A percentile compares a stretch with the other conserved stretches of the same genome.
These are phyloP conservation scores for Cylindrotheca closterium DNA, from an alignment of 108 stramenopile species.

Conservation along the genomic window DNA sequence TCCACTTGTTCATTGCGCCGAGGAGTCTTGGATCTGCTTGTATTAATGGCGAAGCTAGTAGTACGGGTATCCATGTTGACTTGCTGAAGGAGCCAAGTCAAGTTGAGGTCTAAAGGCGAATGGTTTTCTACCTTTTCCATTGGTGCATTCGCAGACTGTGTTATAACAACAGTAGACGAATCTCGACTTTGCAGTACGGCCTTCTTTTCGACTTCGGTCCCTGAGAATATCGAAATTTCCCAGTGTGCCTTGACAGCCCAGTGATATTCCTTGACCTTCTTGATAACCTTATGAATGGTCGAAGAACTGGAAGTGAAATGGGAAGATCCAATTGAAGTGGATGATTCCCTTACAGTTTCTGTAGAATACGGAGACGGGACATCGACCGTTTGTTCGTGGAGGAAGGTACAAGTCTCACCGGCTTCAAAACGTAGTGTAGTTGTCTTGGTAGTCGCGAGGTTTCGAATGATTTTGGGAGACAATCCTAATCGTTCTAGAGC, in stretches of 20 bases:
- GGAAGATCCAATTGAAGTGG: too few species aligned
- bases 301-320: slow-evolving; percentile 5
- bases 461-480: slow-evolving; percentile 24
- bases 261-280: slow-evolving; percentile 50
- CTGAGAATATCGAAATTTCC: slow-evolving; percentile 44
- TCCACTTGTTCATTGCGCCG: slow-evolving; percentile 58
- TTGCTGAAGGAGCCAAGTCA: slow-evolving; percentile 71
- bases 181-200: slow-evolving; percentile 33
- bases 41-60: slow-evolving; percentile 52
- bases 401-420: slow-evolving; percentile 34
- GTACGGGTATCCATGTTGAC: slow-evolving; percentile 27
- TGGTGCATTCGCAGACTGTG: slow-evolving; percentile 31
- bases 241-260: slow-evolving; percentile 38
- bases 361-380: slow-evolving; percentile 1
- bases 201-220: slow-evolving; percentile 33
- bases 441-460: slow-evolving; percentile 3
- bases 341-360: slow-evolving; percentile 2
- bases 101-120: slow-evolving; percentile 44
- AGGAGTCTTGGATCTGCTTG: slow-evolving; percentile 51
- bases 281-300: slow-evolving; percentile 27
- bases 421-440: slow-evolving; percentile 64
- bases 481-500: slow-evolving; percentile 65
- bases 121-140: slow-evolving; percentile 9
- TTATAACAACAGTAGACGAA: slow-evolving; percentile 39
- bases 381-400: slow-evolving; percentile 47